Evolutionary conservation across 2,329 filamentous ascomycete genomes (phyloP).

Genomic region (Cladosporium cucumerinum): DNA sequence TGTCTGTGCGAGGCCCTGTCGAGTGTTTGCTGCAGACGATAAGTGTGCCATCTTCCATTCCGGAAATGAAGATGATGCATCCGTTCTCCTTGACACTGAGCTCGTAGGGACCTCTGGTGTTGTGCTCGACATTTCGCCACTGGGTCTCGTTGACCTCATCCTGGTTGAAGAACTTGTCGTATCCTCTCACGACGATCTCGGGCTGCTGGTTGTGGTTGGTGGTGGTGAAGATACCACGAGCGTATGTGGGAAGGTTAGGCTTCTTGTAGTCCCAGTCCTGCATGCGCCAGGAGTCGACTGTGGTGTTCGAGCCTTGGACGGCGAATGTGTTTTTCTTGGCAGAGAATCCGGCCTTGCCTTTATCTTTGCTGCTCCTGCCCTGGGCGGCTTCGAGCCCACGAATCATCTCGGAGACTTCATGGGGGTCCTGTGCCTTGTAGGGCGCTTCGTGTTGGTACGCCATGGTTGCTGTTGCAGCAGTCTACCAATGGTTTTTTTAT

Average conservation of each 20-base stretch:
- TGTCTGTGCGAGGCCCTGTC: conserved; percentile 73
- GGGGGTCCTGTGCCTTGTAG: conserved; percentile 65
- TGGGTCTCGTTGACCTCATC: conserved; percentile 76
- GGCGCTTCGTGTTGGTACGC: conserved; percentile 54
- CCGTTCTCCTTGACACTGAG: conserved; percentile 97
- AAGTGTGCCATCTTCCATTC: conserved; percentile 81
- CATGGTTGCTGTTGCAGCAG: conserved; percentile 41
- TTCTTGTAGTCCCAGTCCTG: conserved; percentile 97
- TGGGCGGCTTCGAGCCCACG: conserved; percentile 58
- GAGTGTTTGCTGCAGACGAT: conserved; percentile 99
- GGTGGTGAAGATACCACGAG: conserved; percentile 90
- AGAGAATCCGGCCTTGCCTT: conserved; percentile 59
- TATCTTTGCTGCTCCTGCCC: conserved; percentile 44
- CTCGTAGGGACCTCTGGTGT: conserved; percentile 86
- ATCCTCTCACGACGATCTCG: conserved; percentile 84
- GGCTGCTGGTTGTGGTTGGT: conserved; percentile 59
- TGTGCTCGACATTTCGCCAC: conserved; percentile 72
- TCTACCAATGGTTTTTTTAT: background rate
- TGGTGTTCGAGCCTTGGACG: conserved; percentile 63
- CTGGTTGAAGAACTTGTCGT: conserved; percentile 99
- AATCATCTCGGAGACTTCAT: conserved; percentile 65
- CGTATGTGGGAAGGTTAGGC: conserved; percentile 79
- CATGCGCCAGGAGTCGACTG: conserved; percentile 88
- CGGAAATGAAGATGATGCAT: conserved; percentile 98
- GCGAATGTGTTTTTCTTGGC: conserved; percentile 78